Conservation (phyloP, 2,329 filamentous ascomycete genomes). For the Talaromyces atroroseus region DNA sequence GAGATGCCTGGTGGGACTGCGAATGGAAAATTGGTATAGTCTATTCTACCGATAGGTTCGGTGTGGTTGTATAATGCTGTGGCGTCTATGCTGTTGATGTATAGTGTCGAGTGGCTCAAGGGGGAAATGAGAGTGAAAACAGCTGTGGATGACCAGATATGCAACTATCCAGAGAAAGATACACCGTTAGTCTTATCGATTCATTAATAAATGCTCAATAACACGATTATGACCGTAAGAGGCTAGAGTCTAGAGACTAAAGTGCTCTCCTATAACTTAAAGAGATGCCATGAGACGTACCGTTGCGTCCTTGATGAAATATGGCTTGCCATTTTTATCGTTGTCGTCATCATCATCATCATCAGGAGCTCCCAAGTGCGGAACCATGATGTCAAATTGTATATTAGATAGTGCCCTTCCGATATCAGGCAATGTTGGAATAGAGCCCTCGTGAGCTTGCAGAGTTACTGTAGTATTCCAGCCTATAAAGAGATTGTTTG, state of each 20-base stretch:
- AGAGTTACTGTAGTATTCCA: constrained; percentile 76
- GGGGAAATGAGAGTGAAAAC: constrained; percentile 80
- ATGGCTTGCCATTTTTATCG: constrained; percentile 45
- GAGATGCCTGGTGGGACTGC: constrained; percentile 69
- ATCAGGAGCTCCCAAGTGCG: constrained; percentile 57
- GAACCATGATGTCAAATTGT: constrained; percentile 65
- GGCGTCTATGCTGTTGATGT: constrained; percentile 74
- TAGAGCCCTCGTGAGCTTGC: constrained; percentile 62
- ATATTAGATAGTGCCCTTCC: constrained; percentile 68
- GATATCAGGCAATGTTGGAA: constrained; percentile 68
- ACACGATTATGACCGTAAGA: background rate
- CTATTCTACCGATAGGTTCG: constrained; percentile 69
- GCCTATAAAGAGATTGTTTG: constrained; percentile 38
- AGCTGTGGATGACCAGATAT: constrained; percentile 80
- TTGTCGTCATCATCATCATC: constrained; percentile 34
- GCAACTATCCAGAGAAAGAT: constrained; percentile 45
- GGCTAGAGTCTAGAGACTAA: background rate
- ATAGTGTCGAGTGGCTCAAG: constrained; percentile 64
- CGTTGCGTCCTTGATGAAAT: constrained; percentile 79
- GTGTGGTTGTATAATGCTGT: constrained; percentile 79
- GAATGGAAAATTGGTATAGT: constrained; percentile 64
- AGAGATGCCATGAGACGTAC: constrained; percentile 30
- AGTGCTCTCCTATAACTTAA: background rate
- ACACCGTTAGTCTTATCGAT: constrained; percentile 9
- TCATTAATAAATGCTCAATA: background rate